Evolutionary conservation across 495 filamentous ascomycete genomes (phyloP).

Genomic region (Aspergillus sparsus): DNA sequence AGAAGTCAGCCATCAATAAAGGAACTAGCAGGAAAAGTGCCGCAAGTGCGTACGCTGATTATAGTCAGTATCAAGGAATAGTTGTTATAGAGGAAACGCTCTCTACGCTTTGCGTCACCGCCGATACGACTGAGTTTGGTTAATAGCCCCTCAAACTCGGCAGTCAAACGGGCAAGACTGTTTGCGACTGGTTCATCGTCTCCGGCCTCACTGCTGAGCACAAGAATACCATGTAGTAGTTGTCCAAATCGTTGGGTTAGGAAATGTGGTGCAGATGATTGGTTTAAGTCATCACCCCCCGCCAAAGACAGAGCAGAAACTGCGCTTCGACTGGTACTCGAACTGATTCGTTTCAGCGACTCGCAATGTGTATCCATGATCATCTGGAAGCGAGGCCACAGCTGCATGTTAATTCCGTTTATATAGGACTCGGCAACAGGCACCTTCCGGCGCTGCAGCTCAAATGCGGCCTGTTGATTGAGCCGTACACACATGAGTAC

Average conservation of each 20-base stretch:
- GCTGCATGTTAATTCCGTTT: conserved; percentile 90
- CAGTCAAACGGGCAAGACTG: conserved; percentile 71
- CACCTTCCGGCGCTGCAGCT: conserved; percentile 86
- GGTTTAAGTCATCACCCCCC: conserved; percentile 57
- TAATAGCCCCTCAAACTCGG: conserved; percentile 77
- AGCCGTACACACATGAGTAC: conserved; percentile 87
- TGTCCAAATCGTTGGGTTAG: conserved; percentile 92
- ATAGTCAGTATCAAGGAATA: conserved; percentile 91
- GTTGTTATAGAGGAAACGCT: conserved; percentile 91
- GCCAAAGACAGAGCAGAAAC: conserved; percentile 57
- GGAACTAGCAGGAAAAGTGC: background rate
- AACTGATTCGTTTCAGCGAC: conserved; percentile 65
- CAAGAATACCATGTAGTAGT: conserved; percentile 79
- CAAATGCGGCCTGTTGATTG: conserved; percentile 90
- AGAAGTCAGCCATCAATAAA: conserved; percentile 25
- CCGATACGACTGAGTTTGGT: conserved; percentile 66
- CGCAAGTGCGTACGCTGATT: conserved; percentile 57
- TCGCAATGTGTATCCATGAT: conserved; percentile 93
- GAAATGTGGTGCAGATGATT: conserved; percentile 85
- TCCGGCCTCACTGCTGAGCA: conserved; percentile 79
- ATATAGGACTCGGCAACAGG: conserved; percentile 88
- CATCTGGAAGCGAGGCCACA: conserved; percentile 94
- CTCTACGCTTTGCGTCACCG: conserved; percentile 74
- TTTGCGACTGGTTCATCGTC: conserved; percentile 90
- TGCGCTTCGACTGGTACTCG: conserved; percentile 54